These are phyloP conservation scores for Epichloe amarillans DNA, from an alignment of 2,329 filamentous ascomycete species.

Conservation along the genomic window DNA sequence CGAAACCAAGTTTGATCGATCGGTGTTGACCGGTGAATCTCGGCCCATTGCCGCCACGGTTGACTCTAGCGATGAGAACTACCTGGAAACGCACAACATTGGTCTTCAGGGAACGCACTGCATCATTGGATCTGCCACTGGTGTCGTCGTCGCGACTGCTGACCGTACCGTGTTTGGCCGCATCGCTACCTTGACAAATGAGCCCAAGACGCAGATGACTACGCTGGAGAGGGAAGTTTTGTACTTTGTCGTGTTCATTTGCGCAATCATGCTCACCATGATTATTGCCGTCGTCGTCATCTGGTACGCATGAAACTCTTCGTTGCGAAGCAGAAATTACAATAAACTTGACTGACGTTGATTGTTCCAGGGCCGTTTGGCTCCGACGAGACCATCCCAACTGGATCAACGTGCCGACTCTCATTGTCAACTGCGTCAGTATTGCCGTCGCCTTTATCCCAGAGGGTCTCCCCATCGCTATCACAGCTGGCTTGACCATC, in stretches of 20 bases:
- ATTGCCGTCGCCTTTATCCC: conserved; percentile 66
- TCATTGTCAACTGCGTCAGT: conserved; percentile 62
- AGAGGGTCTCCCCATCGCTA: conserved; percentile 57
- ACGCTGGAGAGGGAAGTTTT: conserved; percentile 60
- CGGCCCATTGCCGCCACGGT: conserved; percentile 49
- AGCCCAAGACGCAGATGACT: conserved; percentile 53
- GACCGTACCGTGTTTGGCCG: conserved; percentile 63
- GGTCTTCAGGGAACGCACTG: conserved; percentile 72
- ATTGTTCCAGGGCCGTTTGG: conserved; percentile 45
- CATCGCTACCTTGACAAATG: conserved; percentile 58
- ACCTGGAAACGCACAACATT: conserved; percentile 64
- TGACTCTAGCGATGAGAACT: conserved; percentile 57
- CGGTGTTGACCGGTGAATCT: conserved; percentile 59
- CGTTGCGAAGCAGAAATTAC: background rate
- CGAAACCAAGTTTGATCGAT: conserved; percentile 59
- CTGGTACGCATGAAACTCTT: conserved; percentile 34
- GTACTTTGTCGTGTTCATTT: conserved; percentile 59
- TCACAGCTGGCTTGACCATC: conserved; percentile 60
- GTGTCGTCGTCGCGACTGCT: conserved; percentile 58
- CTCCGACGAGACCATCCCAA: conserved; percentile 50
- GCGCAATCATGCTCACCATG: conserved; percentile 51
- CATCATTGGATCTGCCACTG: conserved; percentile 51
- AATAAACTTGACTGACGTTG: background rate
- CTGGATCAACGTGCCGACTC: conserved; percentile 58
- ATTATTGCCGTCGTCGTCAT: conserved; percentile 51